These are phyloP conservation scores for Trichosporon faecale DNA, from an alignment of 1,284 basidiomycete species.

Conservation along the genomic window DNA sequence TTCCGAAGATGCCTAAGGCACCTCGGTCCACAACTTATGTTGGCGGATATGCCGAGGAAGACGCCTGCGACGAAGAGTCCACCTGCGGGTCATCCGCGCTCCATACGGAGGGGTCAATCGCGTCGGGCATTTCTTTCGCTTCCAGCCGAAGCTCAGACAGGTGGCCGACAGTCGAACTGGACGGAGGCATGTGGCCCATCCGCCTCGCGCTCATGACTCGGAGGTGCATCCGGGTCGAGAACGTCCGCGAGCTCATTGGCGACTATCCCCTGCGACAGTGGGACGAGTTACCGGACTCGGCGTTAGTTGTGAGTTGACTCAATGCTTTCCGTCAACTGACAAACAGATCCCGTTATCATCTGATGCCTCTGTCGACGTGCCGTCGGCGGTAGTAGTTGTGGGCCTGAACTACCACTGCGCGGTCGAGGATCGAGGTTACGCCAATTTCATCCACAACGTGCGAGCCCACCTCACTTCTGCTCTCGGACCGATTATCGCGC, in stretches of 20 bases:
- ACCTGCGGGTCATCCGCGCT: background rate
- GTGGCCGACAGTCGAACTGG: background rate
- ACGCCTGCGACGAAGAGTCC: background rate
- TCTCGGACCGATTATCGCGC: slow-evolving; percentile 40
- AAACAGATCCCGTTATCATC: slow-evolving; percentile 1
- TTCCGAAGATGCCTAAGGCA: background rate
- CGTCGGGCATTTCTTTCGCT: background rate
- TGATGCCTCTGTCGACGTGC: slow-evolving; percentile 22
- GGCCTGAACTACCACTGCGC: slow-evolving; percentile 48
- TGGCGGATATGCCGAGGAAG: background rate
- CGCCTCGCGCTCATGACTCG: slow-evolving; percentile 39
- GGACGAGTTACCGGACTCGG: slow-evolving; percentile 41
- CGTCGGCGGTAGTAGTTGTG: slow-evolving; percentile 49
- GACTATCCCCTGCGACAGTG: slow-evolving; percentile 46
- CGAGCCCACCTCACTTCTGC: slow-evolving; percentile 40
- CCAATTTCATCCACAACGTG: slow-evolving; percentile 39
- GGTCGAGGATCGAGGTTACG: slow-evolving; percentile 42
- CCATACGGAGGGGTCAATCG: background rate
- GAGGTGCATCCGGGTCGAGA: slow-evolving; percentile 45
- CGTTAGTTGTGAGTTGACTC: slow-evolving; percentile 11
- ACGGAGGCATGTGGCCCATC: slow-evolving; percentile 39
- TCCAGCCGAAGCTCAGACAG: background rate
- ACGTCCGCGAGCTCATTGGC: slow-evolving; percentile 37
- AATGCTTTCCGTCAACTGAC: background rate
- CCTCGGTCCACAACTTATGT: background rate